phyloP scores from a whole-genome alignment of 2,329 filamentous ascomycete genomes.

The Sclerotinia sclerotiorum region DNA sequence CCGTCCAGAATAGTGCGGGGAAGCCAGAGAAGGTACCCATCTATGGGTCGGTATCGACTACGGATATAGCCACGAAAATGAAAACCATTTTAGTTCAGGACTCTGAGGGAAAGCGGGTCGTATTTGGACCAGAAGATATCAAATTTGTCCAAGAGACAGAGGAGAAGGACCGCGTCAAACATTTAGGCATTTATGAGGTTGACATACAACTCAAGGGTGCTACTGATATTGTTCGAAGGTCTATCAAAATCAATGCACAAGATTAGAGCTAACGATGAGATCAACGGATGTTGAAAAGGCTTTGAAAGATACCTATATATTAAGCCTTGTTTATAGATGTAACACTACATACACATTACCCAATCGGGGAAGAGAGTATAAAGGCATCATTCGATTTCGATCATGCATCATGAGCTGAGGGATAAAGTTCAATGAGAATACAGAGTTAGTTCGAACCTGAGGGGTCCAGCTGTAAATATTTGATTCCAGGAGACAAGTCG shows the following conservation, averaged over 20 bases:
- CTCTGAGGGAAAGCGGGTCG: constrained; percentile 51
- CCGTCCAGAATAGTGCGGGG: constrained; percentile 40
- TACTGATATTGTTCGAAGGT: constrained; percentile 44
- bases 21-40: constrained; percentile 40
- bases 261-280: constrained; percentile 31
- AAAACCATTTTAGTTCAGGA: constrained; percentile 50
- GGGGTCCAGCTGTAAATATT: not conserved
- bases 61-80: constrained; percentile 51
- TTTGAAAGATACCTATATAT: constrained; percentile 19
- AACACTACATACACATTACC: constrained; percentile 26
- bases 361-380: not conserved
- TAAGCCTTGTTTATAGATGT: constrained; percentile 21
- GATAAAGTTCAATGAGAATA: not conserved
- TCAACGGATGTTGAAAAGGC: not conserved
- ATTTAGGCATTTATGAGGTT: constrained; percentile 52
- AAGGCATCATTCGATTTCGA: not conserved
- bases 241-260: constrained; percentile 45
- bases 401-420: not conserved
- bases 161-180: constrained; percentile 49
- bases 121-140: constrained; percentile 51
- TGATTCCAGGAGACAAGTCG: not conserved
- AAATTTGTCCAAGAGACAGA: constrained; percentile 46
- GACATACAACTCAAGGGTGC: constrained; percentile 52
- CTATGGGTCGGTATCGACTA: constrained; percentile 54
- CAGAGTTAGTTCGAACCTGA: not conserved